Conservation (phyloP, 495 filamentous ascomycete genomes). For the Antarctomyces pellizariae region DNA sequence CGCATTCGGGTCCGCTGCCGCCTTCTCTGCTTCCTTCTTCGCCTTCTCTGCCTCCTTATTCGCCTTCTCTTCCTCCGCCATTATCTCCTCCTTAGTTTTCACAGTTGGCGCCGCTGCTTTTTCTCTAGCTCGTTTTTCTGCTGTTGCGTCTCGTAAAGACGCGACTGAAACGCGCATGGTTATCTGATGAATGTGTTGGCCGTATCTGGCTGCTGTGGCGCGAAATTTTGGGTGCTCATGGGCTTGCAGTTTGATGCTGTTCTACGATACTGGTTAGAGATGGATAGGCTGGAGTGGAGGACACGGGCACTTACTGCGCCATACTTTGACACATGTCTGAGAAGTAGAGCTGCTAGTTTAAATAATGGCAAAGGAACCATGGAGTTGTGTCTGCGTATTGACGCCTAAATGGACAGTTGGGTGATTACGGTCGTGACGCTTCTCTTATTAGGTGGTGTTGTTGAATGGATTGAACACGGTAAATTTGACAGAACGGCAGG, state of each 20-base stretch:
- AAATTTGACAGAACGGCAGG: too few species aligned
- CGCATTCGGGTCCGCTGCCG: conserved; percentile 5
- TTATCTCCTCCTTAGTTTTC: conserved; percentile 50
- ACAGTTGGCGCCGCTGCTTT: conserved; percentile 55
- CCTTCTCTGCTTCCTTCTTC: conserved; percentile 24
- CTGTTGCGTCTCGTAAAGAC: conserved; percentile 54
- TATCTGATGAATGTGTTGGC: conserved; percentile 65
- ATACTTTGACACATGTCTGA: conserved; percentile 34
- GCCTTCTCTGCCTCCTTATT: conserved; percentile 17
- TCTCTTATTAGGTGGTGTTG: too few species aligned
- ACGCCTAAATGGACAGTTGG: too few species aligned
- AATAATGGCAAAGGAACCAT: conserved; percentile 29
- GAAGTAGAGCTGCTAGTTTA: conserved; percentile 23
- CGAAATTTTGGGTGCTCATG: conserved; percentile 87
- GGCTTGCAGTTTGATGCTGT: conserved; percentile 80
- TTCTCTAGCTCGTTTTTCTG: conserved; percentile 29
- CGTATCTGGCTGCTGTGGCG: conserved; percentile 38
- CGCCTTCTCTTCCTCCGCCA: conserved; percentile 32
- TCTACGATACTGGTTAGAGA: too few species aligned
- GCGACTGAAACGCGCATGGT: conserved; percentile 87
- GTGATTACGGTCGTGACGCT: too few species aligned
- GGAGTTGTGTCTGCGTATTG: too few species aligned
- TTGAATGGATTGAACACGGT: too few species aligned
- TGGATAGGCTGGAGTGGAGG: conserved; percentile 2
- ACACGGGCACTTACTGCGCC: conserved; percentile 23